Evolutionary conservation across 352 stramenopile genomes (phyloP).

Genomic region (Pythium vanterpoolii): DNA sequence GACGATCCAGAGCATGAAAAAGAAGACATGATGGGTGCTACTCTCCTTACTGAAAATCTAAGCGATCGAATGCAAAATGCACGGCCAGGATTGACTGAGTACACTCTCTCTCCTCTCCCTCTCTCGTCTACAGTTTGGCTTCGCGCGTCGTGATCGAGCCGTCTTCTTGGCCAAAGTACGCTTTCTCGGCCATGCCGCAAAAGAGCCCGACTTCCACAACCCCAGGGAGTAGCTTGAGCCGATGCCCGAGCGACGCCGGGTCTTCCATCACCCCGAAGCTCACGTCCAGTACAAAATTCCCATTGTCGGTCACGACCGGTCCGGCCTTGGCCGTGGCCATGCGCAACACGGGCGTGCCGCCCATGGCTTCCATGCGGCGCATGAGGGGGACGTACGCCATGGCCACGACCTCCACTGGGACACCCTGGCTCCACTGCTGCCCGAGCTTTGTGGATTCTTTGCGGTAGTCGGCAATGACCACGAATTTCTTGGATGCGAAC

Average conservation of each 20-base stretch:
- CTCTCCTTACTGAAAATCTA: neutral
- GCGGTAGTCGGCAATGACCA: conserved; percentile 95
- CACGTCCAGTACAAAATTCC: conserved; percentile 90
- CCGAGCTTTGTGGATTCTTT: conserved; percentile 89
- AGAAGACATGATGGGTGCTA: neutral
- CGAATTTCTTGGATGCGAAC: conserved; percentile 95
- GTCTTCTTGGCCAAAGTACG: conserved; percentile 84
- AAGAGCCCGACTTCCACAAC: conserved; percentile 89
- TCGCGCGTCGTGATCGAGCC: conserved; percentile 71
- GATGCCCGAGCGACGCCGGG: conserved; percentile 58
- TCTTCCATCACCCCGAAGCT: conserved; percentile 80
- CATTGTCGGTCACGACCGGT: conserved; percentile 97
- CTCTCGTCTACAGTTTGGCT: conserved; percentile 21
- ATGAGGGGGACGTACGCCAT: conserved; percentile 97
- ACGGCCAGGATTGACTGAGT: neutral
- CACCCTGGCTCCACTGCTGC: conserved; percentile 84
- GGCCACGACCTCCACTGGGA: conserved; percentile 97
- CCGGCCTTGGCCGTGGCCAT: conserved; percentile 92
- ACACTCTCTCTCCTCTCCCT: conserved; percentile 10
- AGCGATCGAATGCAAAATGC: conserved; percentile 11
- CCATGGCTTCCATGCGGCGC: conserved; percentile 56
- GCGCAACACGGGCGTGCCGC: conserved; percentile 57
- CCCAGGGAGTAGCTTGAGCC: conserved; percentile 78
- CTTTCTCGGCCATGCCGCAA: conserved; percentile 85
- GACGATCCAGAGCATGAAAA: no score